phyloP scores from a whole-genome alignment of 31 red algal genomes.

The Porphyra umbilicalis region DNA sequence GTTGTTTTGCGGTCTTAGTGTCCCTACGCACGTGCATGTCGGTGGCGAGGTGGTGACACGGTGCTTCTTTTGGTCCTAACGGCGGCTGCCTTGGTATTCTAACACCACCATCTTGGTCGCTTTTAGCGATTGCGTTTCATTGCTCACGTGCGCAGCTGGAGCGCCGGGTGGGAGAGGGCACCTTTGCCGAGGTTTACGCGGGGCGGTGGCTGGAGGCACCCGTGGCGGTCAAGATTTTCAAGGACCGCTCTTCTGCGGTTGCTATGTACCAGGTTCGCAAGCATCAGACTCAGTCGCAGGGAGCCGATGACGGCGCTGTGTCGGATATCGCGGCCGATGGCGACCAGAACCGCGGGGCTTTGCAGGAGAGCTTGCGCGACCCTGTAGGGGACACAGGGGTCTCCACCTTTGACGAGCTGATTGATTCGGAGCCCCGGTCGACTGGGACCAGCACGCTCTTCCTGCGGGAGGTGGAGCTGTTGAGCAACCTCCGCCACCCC shows the following conservation, averaged over 20 bases:
- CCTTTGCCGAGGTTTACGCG: slow-evolving; percentile 80
- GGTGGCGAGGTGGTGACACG: too few relatives aligned
- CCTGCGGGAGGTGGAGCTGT: slow-evolving; percentile 61
- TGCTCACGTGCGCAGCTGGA: slow-evolving; percentile 23
- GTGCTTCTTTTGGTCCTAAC: too few relatives aligned
- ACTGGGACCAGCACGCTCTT: slow-evolving; percentile 4
- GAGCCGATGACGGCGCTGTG: slow-evolving; percentile 41
- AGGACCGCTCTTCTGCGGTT: slow-evolving; percentile 44
- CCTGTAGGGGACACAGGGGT: background rate
- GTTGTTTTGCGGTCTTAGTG: too few relatives aligned
- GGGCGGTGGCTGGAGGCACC: slow-evolving; percentile 95
- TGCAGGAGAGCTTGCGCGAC: background rate
- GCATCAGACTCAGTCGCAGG: slow-evolving; percentile 31
- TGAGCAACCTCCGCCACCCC: slow-evolving; percentile 88
- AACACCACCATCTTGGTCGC: too few relatives aligned
- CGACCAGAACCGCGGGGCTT: background rate
- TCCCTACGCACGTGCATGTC: too few relatives aligned
- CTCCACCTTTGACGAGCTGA: background rate
- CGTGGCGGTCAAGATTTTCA: slow-evolving; percentile 95
- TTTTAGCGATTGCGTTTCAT: too few relatives aligned
- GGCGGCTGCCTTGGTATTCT: too few relatives aligned
- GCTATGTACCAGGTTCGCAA: slow-evolving; percentile 52
- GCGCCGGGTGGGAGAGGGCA: slow-evolving; percentile 71
- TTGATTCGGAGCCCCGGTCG: background rate
- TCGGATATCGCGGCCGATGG: slow-evolving; percentile 3